Conservation (phyloP, 768 basidiomycete genomes). For the Trametes villosa region DNA sequence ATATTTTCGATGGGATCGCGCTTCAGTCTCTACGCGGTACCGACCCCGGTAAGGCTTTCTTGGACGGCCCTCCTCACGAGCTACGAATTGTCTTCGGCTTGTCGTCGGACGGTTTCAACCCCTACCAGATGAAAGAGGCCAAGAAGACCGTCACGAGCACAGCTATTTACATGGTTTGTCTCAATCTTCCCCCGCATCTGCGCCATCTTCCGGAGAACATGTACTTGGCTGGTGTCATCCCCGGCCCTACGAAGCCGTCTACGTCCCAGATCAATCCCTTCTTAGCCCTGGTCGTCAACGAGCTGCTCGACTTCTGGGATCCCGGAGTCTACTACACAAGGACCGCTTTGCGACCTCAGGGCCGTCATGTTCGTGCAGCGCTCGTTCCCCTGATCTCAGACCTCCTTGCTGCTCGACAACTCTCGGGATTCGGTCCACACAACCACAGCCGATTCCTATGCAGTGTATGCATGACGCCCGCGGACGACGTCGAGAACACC, state of each 20-base stretch:
- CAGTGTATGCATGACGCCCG: conserved; percentile 29
- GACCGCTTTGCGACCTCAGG: conserved; percentile 30
- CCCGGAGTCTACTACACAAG: conserved; percentile 34
- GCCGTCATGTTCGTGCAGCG: conserved; percentile 34
- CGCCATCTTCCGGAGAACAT: conserved; percentile 23
- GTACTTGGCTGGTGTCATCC: conserved; percentile 34
- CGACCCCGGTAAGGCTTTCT: too few relatives aligned
- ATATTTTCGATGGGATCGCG: neutral
- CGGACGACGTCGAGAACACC: conserved; percentile 34
- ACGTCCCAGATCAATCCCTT: conserved; percentile 42
- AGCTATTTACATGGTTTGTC: conserved; percentile 27
- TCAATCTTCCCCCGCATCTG: conserved; percentile 30
- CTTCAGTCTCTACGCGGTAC: too few relatives aligned
- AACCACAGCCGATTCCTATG: conserved; percentile 32
- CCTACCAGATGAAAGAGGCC: neutral
- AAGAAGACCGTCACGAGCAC: neutral
- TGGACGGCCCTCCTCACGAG: too few relatives aligned
- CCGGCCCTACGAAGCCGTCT: conserved; percentile 43
- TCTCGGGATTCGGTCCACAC: conserved; percentile 30
- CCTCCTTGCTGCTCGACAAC: conserved; percentile 37
- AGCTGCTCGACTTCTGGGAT: conserved; percentile 40
- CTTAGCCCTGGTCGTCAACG: conserved; percentile 40
- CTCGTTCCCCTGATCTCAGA: conserved; percentile 41
- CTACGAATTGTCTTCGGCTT: conserved; percentile 7
- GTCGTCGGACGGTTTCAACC: conserved; percentile 18